Evolutionary conservation across 768 basidiomycete species (phyloP).

Genomic region (Collybia nuda): DNA sequence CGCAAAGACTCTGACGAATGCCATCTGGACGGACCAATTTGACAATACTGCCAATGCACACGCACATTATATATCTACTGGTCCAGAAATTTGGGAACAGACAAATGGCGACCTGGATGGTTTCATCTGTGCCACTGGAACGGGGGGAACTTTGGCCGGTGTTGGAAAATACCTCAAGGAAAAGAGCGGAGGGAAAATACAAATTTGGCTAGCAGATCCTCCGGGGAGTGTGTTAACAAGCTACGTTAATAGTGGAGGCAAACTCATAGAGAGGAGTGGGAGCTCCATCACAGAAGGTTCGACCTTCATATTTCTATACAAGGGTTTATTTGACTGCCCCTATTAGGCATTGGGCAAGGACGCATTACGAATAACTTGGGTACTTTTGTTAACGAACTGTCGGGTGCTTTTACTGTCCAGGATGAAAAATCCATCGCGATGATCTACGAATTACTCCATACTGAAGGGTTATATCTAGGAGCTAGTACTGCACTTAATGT

Average conservation of each 20-base stretch:
- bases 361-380: slow-evolving; percentile 90
- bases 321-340: not conserved
- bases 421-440: slow-evolving; percentile 91
- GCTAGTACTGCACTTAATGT: slow-evolving; percentile 95
- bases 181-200: slow-evolving; percentile 71
- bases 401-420: slow-evolving; percentile 83
- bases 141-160: slow-evolving; percentile 94
- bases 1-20: slow-evolving; percentile 71
- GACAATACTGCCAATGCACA: slow-evolving; percentile 92
- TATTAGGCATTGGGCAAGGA: slow-evolving; percentile 91
- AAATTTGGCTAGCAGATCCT: slow-evolving; percentile 95
- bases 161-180: slow-evolving; percentile 83
- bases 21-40: slow-evolving; percentile 98
- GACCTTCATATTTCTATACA: slow-evolving; percentile 6
- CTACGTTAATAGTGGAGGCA: slow-evolving; percentile 79
- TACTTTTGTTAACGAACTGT: slow-evolving; percentile 74
- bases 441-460: slow-evolving; percentile 90
- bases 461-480: slow-evolving; percentile 92
- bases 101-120: slow-evolving; percentile 76
- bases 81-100: slow-evolving; percentile 97
- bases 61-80: slow-evolving; percentile 87
- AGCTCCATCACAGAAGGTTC: slow-evolving; percentile 91
- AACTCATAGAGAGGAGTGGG: slow-evolving; percentile 74
- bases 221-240: slow-evolving; percentile 91
- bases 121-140: slow-evolving; percentile 95